phyloP scores from a whole-genome alignment of 1,139 yeast species.

The Scheffersomyces lignicola region DNA sequence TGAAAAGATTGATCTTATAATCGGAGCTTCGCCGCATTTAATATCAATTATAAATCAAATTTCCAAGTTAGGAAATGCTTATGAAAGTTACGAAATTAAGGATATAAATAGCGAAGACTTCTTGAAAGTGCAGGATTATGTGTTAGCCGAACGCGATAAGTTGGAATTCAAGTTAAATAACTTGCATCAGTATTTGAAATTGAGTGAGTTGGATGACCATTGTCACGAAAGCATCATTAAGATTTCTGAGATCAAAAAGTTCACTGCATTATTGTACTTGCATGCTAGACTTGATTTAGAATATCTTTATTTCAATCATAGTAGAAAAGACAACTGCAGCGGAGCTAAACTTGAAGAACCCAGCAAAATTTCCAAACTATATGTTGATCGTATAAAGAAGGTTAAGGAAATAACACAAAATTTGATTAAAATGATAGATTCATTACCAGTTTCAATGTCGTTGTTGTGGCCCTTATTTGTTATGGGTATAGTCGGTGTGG shows the following conservation, averaged over 20 bases:
- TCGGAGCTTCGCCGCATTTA: conserved; percentile 38
- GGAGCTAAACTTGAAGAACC: neutral
- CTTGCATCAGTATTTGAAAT: conserved; percentile 19
- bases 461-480: conserved; percentile 39
- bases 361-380: conserved; percentile 7
- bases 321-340: neutral
- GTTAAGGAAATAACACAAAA: conserved; percentile 15
- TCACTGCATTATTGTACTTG: conserved; percentile 31
- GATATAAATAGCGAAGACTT: conserved; percentile 2
- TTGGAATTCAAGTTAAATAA: conserved; percentile 18
- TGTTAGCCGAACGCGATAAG: conserved; percentile 10
- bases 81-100: conserved; percentile 25
- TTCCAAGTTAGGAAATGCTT: conserved; percentile 32
- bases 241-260: conserved; percentile 36
- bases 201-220: conserved; percentile 12
- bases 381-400: conserved; percentile 10
- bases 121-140: conserved; percentile 13
- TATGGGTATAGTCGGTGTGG: conserved; percentile 29
- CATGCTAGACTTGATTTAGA: conserved; percentile 30
- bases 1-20: conserved; percentile 30
- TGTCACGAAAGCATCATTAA: conserved; percentile 14
- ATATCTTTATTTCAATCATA: conserved; percentile 7
- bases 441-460: conserved; percentile 31
- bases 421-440: conserved; percentile 18
- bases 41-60: conserved; percentile 31